Percentiles rank a stretch among this genome's conserved stretches.
phyloP scores from a whole-genome alignment of 169 alveolate species.

The Plasmodium berghei region DNA sequence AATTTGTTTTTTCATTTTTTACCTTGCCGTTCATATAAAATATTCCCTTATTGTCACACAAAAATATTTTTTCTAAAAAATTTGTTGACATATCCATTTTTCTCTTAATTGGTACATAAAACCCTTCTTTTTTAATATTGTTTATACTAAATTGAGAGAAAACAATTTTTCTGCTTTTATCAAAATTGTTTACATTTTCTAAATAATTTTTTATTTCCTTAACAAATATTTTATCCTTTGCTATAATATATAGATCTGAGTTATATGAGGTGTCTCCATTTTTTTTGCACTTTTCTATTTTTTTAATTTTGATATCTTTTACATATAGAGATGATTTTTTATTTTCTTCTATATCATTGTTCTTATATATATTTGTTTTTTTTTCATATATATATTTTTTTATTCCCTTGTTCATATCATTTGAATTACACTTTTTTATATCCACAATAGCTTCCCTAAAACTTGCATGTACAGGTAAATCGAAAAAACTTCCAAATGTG shows the following conservation, averaged over 20 bases:
- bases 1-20: background rate
- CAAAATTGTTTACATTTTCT: slow-evolving; percentile 25
- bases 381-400: background rate
- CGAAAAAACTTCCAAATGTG: slow-evolving; percentile 67
- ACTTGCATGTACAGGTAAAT: slow-evolving; percentile 30
- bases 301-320: background rate
- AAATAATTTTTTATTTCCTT: slow-evolving; percentile 39
- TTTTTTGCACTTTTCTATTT: background rate
- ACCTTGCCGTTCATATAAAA: background rate
- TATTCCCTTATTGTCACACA: slow-evolving; percentile 9
- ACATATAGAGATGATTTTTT: background rate
- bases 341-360: background rate
- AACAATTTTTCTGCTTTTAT: slow-evolving; percentile 32
- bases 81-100: slow-evolving; percentile 7
- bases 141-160: background rate
- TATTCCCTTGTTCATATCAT: background rate
- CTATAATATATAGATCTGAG: slow-evolving; percentile 12
- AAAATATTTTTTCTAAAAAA: background rate
- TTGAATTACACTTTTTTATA: background rate
- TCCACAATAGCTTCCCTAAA: background rate
- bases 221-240: slow-evolving; percentile 22
- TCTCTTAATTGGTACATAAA: slow-evolving; percentile 36
- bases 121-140: background rate
- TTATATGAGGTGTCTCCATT: background rate
- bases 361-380: background rate